Evolutionary conservation across 2,329 filamentous ascomycete species (phyloP), one percentile per base, ranked within the genome.

Genomic region (Trichoderma arundinaceum): DNA sequence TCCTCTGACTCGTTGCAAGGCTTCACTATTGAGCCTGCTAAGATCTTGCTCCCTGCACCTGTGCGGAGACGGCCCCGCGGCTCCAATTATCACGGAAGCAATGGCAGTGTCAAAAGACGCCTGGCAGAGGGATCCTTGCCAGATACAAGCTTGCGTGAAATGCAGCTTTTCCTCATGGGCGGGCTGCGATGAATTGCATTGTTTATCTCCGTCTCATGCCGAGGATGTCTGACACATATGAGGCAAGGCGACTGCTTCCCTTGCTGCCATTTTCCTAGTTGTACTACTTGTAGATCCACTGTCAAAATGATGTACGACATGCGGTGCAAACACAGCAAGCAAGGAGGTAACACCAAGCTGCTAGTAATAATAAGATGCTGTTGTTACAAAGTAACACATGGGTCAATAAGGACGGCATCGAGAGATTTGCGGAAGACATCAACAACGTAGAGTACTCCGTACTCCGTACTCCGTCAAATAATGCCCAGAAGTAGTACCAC

Each of bases 31-130:
- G 39, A 38, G 22, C 10, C 59, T 62, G 59, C 48, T 22, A 6
- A 62, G 48, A 62, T 62, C 48, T 49, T 38, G 19, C 57, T 62
- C 59, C 48, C 49, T 62, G 59, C 38, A n/a, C 13, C 32, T 61
- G 8, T 44, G 59, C 59, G 59, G 59, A 62, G 59, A 62, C 48
- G 48, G 48, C 59, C 48, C 48, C 59, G 48, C 59, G 59, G 48
- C 39, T 53, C 49, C 28, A 44, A 53, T 13, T 53, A 28, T 32
- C 35, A 35, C 38, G 59, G 48, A 35, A 53, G 59, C 48, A 62
- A n/a, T 53, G 48, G 59, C 59, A 62, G 9, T 44, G 46, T 43
- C 48, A 44, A 62, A 32, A 44, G 12, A 28, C 22, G 1, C 57
- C 33, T 17, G 32, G 4, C 19, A 57, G n/a, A 28, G 6, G 13